Percentiles rank a stretch among this genome's conserved stretches.
Evolutionary conservation across 192 early-diverging fungal species (phyloP).

Genomic region (Pilaira anomala): DNA sequence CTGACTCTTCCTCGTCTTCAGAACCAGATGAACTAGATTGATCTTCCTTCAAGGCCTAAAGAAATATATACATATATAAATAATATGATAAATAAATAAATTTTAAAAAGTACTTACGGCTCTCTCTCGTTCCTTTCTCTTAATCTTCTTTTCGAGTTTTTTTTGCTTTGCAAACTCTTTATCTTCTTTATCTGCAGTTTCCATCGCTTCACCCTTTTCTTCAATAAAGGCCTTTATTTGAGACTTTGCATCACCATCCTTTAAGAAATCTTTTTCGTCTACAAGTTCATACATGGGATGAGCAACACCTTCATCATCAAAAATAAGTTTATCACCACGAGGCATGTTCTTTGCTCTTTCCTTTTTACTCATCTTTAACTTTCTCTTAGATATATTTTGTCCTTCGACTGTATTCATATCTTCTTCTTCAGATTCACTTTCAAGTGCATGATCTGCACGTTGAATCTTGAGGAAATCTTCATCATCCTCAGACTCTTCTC

Average conservation of each 20-base stretch:
- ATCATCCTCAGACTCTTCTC: conserved; percentile 38
- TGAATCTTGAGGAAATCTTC: conserved; percentile 84
- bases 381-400: conserved; percentile 41
- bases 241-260: conserved; percentile 61
- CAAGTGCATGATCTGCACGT: conserved; percentile 78
- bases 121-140: conserved; percentile 61
- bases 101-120: conserved; percentile 32
- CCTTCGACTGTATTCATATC: conserved; percentile 30
- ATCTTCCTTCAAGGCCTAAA: conserved; percentile 18
- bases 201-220: conserved; percentile 64
- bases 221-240: conserved; percentile 72
- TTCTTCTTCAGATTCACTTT: conserved; percentile 44
- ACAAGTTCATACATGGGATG: conserved; percentile 77
- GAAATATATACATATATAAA: background rate
- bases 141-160: conserved; percentile 65
- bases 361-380: conserved; percentile 54
- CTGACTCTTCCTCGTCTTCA: conserved; percentile 51
- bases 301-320: conserved; percentile 92
- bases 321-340: conserved; percentile 72
- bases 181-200: conserved; percentile 75
- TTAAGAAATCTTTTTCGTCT: conserved; percentile 76
- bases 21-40: conserved; percentile 25
- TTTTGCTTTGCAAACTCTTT: conserved; percentile 65
- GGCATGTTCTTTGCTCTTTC: conserved; percentile 73
- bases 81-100: no score